phyloP scores from a whole-genome alignment of 352 stramenopile species.

The Peronosclerospora sorghi region DNA sequence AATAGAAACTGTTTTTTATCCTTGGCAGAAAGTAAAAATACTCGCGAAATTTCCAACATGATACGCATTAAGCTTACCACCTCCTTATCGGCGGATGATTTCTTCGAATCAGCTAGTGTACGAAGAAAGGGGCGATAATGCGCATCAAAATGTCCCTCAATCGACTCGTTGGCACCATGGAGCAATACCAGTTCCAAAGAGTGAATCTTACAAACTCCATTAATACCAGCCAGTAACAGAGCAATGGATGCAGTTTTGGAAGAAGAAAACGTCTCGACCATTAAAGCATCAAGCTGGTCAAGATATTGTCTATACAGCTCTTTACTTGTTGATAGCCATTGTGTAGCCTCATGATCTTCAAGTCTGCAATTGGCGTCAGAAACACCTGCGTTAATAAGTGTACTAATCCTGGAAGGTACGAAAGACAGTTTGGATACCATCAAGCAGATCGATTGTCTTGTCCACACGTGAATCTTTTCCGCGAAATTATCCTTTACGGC shows the following conservation, averaged over 20 bases:
- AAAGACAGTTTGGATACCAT: conserved; percentile 24
- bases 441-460: conserved; percentile 18
- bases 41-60: conserved; percentile 28
- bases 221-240: conserved; percentile 30
- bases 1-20: conserved; percentile 65
- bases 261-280: conserved; percentile 10
- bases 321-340: conserved; percentile 26
- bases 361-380: conserved; percentile 4
- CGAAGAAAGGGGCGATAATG: conserved; percentile 37
- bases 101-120: conserved; percentile 21
- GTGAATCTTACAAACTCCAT: conserved; percentile 30
- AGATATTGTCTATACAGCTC: conserved; percentile 26
- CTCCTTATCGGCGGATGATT: conserved; percentile 8
- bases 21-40: conserved; percentile 36
- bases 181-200: conserved; percentile 17
- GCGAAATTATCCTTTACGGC: conserved; percentile 22
- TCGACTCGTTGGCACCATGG: conserved; percentile 5
- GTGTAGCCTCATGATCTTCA: conserved; percentile 10
- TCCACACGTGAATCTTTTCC: conserved; percentile 29
- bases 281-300: conserved; percentile 19
- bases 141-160: conserved; percentile 33
- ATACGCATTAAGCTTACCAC: conserved; percentile 17
- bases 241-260: conserved; percentile 15
- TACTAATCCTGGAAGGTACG: conserved; percentile 22
- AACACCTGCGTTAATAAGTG: conserved; percentile 17